Conservation (phyloP, 148 eudicot species). For the Heliosperma pusillum region DNA sequence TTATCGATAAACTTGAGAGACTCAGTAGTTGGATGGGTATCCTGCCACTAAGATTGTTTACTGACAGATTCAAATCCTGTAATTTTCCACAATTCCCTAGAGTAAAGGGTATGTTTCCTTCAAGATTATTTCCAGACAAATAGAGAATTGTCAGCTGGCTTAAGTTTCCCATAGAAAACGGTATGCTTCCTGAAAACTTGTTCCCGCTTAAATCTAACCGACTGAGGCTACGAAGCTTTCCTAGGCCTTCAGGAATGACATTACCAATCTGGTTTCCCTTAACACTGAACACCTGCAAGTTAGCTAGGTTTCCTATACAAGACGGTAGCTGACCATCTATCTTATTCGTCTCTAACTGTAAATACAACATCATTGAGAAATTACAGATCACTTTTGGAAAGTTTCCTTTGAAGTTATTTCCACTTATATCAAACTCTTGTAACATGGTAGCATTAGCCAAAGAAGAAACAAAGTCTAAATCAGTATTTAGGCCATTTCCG, state of each 20-base stretch:
- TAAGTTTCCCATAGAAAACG: slow-evolving; percentile 37
- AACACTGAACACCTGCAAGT: not conserved
- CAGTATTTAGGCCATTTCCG: slow-evolving; percentile 21
- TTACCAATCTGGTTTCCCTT: slow-evolving; percentile 22
- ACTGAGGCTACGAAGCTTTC: slow-evolving; percentile 14
- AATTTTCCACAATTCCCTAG: slow-evolving; percentile 37
- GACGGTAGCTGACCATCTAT: slow-evolving; percentile 29
- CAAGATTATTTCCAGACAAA: slow-evolving; percentile 24
- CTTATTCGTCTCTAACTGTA: slow-evolving; percentile 4
- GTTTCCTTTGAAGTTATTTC: slow-evolving; percentile 29
- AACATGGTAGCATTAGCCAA: slow-evolving; percentile 34
- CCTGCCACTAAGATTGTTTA: slow-evolving; percentile 29
- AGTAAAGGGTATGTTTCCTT: slow-evolving; percentile 35
- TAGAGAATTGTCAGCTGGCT: slow-evolving; percentile 14
- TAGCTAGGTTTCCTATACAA: slow-evolving; percentile 25
- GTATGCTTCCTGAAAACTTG: slow-evolving; percentile 33
- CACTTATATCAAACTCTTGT: not conserved
- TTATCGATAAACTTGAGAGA: not conserved
- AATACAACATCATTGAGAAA: slow-evolving; percentile 26
- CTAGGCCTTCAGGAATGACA: slow-evolving; percentile 29
- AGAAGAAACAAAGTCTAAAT: slow-evolving; percentile 32
- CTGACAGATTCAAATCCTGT: slow-evolving; percentile 14
- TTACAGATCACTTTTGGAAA: slow-evolving; percentile 33
- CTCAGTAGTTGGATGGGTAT: slow-evolving; percentile 31
- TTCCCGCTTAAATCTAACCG: not conserved